Base-by-base conservation (phyloP, 345 rosid genomes). In the Combretum micranthum region DNA sequence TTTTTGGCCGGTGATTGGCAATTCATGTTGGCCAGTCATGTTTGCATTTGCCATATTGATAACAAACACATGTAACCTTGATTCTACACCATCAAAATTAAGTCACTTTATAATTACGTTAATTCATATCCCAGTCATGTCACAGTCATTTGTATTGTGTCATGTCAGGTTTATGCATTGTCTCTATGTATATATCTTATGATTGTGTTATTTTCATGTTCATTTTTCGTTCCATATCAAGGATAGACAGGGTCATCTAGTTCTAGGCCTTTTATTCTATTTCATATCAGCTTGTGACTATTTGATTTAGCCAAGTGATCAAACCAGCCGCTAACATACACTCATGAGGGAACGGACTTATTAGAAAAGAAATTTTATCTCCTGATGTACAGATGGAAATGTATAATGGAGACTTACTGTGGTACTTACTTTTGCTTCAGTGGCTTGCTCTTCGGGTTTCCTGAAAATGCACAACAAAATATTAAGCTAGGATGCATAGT, bases 331-430 rank as follows among this genome's bases (percentile, higher is more conserved):
- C 39, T 32, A 7, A 32, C 9, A 32, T 32, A 32, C n/a, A n/a
- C 39, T 32, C 39, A 7, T 17, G 9, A 46, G 25, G 44, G 14
- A 16, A 10, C 22, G 9, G 53, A 22, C 57, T 12, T 54, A 37
- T 53, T 17, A n/a, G n/a, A n/a, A 14, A 37, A 12, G 4, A 53
- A 54, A 5, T 32, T 32, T 32, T 9, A 37, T 13, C 39, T 42
- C 15, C 20, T 32, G 15, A 45, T 21, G 1, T 12, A 2, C 25
- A 11, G 52, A 37, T 21, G 17, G 49, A 61, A 44, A 16, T 5
- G 12, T 39, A 52, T 14, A 25, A 11, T 32, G 5, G 45, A 15
- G 52, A 62, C 88, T 74, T 65, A 85, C 92, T 55, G 65, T 44
- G 82, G 69, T 45, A 44, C 17, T 39, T 61, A n/a, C 56, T 67